Base-by-base conservation (phyloP, 2,329 filamentous ascomycete genomes). In the Didymella arachidicola region DNA sequence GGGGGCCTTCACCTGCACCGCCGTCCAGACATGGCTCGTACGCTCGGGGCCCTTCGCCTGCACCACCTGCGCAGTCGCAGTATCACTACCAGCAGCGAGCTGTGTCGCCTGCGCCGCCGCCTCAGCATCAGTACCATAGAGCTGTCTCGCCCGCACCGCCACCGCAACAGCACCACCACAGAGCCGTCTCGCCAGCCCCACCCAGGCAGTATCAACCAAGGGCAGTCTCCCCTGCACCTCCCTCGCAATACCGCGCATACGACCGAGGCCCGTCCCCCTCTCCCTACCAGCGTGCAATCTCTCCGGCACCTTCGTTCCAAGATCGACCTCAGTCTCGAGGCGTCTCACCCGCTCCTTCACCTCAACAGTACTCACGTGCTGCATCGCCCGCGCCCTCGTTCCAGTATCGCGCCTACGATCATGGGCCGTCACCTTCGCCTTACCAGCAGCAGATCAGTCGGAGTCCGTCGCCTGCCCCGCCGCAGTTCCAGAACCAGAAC, bases 361-460 rank as follows among this genome's bases (percentile, higher is more conserved):
- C 73, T 25, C 65, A 65, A 19, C 53, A 66, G 27, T 62, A 68
- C 43, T 70, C 71, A 5, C 68, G 72, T 19, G 71, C 62, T 32
- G 48, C 59, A 2, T 77, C 74, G 14, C 74, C 74, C 25, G 71
- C 72, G 22, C 75, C 75, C 7, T 73, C 71, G 19, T 71, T 67
- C 64, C 77, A 75, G 22, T 75, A 75, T 44, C 69, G 68, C 38
- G 66, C 71, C 41, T 71, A 74, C 46, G 77, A 79, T 49, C 73
- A 78, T 57, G 77, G 74, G 2, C 72, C 77, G 27, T 81, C 80
- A 12, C 77, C 78, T 11, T 76, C 75, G 25, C 75, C 74, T 12
- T 74, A 72, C 42, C 67, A 64, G 63, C 73, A 67, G 32, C 65
- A 70, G 18, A 46, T 66, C 16, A 68, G 63, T 25, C 66, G 72